These are phyloP conservation scores for Pythium sp. DNA, from an alignment of 352 stramenopile species.

Conservation along the genomic window DNA sequence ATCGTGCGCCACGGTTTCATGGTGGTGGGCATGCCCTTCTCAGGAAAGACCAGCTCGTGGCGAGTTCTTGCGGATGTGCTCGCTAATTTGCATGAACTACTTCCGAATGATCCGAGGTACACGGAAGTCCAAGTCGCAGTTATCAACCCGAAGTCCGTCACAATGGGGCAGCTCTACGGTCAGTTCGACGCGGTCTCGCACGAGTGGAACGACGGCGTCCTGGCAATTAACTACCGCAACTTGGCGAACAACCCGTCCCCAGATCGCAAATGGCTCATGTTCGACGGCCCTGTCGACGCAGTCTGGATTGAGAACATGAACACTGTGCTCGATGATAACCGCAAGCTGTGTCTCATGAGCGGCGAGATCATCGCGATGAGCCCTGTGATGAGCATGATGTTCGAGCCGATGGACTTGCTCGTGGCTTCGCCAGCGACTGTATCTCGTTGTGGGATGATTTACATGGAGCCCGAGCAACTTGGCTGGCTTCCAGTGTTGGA, in stretches of 20 bases:
- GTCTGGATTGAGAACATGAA: constrained; percentile 97
- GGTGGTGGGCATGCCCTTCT: constrained; percentile 94
- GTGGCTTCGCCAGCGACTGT: constrained; percentile 92
- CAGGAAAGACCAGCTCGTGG: constrained; percentile 91
- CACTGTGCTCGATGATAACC: constrained; percentile 94
- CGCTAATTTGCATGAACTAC: constrained; percentile 62
- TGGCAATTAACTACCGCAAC: constrained; percentile 91
- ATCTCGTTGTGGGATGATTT: constrained; percentile 93
- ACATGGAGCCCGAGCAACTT: constrained; percentile 91
- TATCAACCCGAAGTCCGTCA: constrained; percentile 95
- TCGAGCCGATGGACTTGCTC: constrained; percentile 94
- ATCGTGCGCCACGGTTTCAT: constrained; percentile 96
- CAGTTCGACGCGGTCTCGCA: constrained; percentile 94
- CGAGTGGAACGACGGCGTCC: constrained; percentile 93
- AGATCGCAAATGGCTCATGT: constrained; percentile 91
- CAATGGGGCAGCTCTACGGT: constrained; percentile 92
- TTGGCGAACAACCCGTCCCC: constrained; percentile 72
- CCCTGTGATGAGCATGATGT: constrained; percentile 95
- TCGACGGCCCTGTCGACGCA: constrained; percentile 91
- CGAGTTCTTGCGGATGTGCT: constrained; percentile 90
- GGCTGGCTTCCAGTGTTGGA: constrained; percentile 87
- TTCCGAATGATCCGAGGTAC: constrained; percentile 68
- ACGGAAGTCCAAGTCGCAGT: constrained; percentile 73
- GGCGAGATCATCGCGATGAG: constrained; percentile 95
- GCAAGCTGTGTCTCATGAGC: constrained; percentile 92